These are phyloP conservation scores for Vanderwaltozyma tropicalis DNA, from an alignment of 805 yeast genomes.

Conservation along the genomic window DNA sequence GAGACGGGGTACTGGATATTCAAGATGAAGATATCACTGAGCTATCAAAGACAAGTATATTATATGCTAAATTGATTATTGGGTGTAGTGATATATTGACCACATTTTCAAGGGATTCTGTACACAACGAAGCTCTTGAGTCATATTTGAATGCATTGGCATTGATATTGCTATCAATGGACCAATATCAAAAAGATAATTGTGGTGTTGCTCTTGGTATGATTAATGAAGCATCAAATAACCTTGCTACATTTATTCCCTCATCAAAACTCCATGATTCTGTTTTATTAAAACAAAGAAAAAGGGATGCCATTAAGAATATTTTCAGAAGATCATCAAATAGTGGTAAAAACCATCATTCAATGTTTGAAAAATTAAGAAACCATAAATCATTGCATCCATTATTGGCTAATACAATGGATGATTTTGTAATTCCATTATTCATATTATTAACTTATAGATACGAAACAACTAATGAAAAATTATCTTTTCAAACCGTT, in stretches of 20 bases:
- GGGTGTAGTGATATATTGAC: slow-evolving; percentile 14
- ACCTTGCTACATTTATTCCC: slow-evolving; percentile 11
- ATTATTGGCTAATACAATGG: slow-evolving; percentile 16
- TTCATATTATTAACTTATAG: slow-evolving; percentile 19
- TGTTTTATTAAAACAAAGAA: slow-evolving; percentile 2
- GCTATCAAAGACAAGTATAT: slow-evolving; percentile 16
- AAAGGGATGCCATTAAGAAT: slow-evolving; percentile 8
- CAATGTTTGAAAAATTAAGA: background rate
- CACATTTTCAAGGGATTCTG: background rate
- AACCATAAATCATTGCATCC: slow-evolving; percentile 11
- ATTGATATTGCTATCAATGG: slow-evolving; percentile 21
- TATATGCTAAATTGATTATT: slow-evolving; percentile 21
- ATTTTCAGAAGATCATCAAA: slow-evolving; percentile 4
- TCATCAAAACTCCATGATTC: slow-evolving; percentile 7
- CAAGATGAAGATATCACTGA: slow-evolving; percentile 21
- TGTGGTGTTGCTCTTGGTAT: slow-evolving; percentile 24
- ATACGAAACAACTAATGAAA: slow-evolving; percentile 23
- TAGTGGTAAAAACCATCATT: background rate
- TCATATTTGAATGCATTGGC: slow-evolving; percentile 17
- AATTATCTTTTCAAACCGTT: slow-evolving; percentile 17
- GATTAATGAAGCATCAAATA: slow-evolving; percentile 15
- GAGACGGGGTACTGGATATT: slow-evolving; percentile 21
- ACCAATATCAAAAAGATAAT: slow-evolving; percentile 18
- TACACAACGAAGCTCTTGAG: slow-evolving; percentile 7
- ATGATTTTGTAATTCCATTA: slow-evolving; percentile 23